Evolutionary conservation across 768 basidiomycete genomes (phyloP).

Genomic region (Tylopilus sp.): DNA sequence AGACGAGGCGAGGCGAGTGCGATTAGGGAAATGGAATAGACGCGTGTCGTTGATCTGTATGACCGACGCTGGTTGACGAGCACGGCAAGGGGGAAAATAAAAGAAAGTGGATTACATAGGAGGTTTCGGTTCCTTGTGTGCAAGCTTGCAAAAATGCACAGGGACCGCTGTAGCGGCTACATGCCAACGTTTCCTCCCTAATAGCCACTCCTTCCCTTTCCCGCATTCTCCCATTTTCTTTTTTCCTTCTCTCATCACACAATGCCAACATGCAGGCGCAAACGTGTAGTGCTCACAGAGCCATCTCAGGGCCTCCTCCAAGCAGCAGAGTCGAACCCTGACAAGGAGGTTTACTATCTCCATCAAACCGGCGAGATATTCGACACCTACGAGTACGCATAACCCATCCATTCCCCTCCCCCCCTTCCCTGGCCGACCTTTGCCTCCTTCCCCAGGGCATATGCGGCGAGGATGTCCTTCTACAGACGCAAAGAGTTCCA

Average conservation of each 20-base stretch:
- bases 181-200: conserved; percentile 51
- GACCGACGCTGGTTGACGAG: neutral
- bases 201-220: conserved; percentile 62
- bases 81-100: conserved; percentile 4
- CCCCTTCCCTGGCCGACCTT: conserved; percentile 23
- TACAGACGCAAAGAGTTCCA: conserved; percentile 93
- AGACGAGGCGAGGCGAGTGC: neutral
- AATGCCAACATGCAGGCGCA: conserved; percentile 89
- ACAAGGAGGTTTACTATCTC: conserved; percentile 85
- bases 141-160: conserved; percentile 28
- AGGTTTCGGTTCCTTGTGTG: conserved; percentile 26
- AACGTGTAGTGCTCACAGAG: conserved; percentile 85
- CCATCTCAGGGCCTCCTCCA: conserved; percentile 69
- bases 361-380: conserved; percentile 97
- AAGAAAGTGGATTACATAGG: conserved; percentile 10
- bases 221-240: conserved; percentile 49
- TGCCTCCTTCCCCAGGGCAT: conserved; percentile 46
- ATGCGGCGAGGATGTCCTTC: conserved; percentile 91
- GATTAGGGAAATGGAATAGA: neutral
- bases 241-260: conserved; percentile 41
- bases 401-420: conserved; percentile 19
- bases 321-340: conserved; percentile 58
- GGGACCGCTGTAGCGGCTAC: conserved; percentile 33
- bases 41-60: conserved; percentile 4
- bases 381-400: conserved; percentile 85